A percentile compares a stretch with the other conserved stretches of the same genome.
Evolutionary conservation across 208 protist species (phyloP).

Genomic region (Wallacemonas rigidus): DNA sequence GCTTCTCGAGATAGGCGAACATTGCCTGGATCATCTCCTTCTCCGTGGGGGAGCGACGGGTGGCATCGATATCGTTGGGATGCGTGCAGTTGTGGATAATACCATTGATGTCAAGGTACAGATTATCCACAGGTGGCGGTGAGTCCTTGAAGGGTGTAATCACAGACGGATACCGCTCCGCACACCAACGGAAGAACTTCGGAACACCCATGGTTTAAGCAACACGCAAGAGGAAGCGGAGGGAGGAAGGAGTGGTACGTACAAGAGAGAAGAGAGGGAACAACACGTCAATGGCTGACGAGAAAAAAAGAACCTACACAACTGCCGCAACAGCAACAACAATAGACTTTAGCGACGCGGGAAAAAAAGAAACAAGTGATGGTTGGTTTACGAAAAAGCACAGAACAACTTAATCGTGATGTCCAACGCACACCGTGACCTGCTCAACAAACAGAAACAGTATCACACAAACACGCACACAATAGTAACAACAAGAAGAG

Average conservation of each 20-base stretch:
- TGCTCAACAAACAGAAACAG: constrained; percentile 3
- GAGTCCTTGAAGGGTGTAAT: constrained; percentile 90
- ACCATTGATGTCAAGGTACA: constrained; percentile 99
- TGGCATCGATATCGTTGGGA: constrained; percentile 92
- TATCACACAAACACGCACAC: constrained; percentile 3
- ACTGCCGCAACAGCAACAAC: constrained; percentile 16
- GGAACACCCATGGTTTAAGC: constrained; percentile 89
- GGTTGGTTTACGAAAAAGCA: not conserved
- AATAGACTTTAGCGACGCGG: not conserved
- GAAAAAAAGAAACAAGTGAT: constrained; percentile 17
- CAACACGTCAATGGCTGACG: not conserved
- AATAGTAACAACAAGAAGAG: constrained; percentile 14
- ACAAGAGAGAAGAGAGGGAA: constrained; percentile 13
- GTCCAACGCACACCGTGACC: not conserved
- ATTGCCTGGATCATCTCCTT: constrained; percentile 96
- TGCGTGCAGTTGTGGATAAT: constrained; percentile 99
- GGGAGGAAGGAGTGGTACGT: too few relatives aligned
- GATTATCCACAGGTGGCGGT: constrained; percentile 97
- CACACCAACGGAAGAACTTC: constrained; percentile 98
- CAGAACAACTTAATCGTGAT: not conserved
- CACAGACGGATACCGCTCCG: constrained; percentile 95
- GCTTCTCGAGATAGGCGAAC: constrained; percentile 96
- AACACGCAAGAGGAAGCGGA: constrained; percentile 1
- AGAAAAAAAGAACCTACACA: constrained; percentile 25
- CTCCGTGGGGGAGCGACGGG: constrained; percentile 82